phyloP scores from a whole-genome alignment of 495 filamentous ascomycete species.

The Chaetomium tenue region DNA sequence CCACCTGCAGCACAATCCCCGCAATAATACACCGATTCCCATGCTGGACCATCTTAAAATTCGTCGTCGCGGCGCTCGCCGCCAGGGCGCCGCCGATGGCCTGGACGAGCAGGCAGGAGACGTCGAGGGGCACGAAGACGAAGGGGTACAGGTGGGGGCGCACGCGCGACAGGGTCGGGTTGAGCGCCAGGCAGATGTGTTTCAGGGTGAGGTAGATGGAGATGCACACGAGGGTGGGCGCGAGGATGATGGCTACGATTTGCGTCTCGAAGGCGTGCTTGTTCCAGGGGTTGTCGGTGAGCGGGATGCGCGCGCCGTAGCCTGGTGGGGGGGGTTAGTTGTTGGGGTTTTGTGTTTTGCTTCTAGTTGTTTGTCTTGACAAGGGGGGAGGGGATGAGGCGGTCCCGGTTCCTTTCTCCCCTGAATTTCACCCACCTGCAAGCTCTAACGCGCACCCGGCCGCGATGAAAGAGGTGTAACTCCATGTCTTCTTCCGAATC shows the following conservation, averaged over 20 bases:
- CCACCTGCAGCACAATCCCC: conserved; percentile 69
- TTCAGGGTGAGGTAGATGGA: conserved; percentile 69
- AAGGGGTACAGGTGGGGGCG: conserved; percentile 60
- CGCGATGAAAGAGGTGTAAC: conserved; percentile 53
- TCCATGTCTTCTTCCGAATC: conserved; percentile 60
- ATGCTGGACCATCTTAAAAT: conserved; percentile 36
- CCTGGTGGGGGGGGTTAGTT: conserved; percentile 35
- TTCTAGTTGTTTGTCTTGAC: background rate
- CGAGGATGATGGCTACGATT: conserved; percentile 65
- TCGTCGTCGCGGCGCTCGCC: conserved; percentile 45
- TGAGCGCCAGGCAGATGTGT: conserved; percentile 58
- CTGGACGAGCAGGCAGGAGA: conserved; percentile 62
- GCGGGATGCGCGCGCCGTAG: conserved; percentile 60
- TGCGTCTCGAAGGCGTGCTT: conserved; percentile 61
- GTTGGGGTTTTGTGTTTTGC: background rate
- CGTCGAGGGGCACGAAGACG: conserved; percentile 63
- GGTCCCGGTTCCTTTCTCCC: background rate
- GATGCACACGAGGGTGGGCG: conserved; percentile 63
- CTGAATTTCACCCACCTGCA: conserved; percentile 33
- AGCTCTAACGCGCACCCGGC: conserved; percentile 46
- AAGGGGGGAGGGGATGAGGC: no score
- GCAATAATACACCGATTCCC: conserved; percentile 69
- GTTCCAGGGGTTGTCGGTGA: conserved; percentile 62
- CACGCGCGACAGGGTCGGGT: conserved; percentile 53
- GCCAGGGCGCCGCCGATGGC: conserved; percentile 64